Percentiles rank a stretch among this genome's conserved stretches.
Conservation (phyloP, 176 grass and related monocot species). For the Thalia dealbata region DNA sequence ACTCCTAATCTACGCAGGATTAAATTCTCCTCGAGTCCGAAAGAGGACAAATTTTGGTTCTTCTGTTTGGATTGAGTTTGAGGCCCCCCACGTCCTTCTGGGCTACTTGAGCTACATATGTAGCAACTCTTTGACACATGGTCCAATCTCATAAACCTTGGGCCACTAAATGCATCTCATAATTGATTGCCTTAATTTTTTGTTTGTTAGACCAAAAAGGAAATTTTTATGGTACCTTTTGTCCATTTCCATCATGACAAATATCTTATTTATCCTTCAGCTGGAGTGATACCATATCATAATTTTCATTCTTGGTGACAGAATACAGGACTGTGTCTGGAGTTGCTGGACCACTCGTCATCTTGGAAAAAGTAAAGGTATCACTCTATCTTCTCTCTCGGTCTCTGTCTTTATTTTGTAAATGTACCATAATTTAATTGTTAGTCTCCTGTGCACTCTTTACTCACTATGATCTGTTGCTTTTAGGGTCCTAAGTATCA, state of each 20-base stretch:
- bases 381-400: neutral
- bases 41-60: no score
- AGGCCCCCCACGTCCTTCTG: no score
- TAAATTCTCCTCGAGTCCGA: no score
- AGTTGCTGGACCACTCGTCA: constrained; percentile 90
- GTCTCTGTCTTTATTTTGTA: neutral
- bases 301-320: constrained; percentile 18
- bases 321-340: constrained; percentile 97
- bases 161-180: no score
- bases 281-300: neutral
- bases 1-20: no score
- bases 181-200: neutral
- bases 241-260: no score
- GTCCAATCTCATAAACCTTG: no score
- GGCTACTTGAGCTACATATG: no score
- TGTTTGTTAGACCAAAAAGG: no score
- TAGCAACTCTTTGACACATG: no score
- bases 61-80: no score
- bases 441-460: neutral
- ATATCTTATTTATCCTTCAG: neutral
- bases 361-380: constrained; percentile 99
- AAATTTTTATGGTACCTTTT: neutral
- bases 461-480: constrained; percentile 15
- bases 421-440: neutral
- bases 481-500: constrained; percentile 91